phyloP scores from a whole-genome alignment of 352 stramenopile species.

The Phytophthora megakarya region DNA sequence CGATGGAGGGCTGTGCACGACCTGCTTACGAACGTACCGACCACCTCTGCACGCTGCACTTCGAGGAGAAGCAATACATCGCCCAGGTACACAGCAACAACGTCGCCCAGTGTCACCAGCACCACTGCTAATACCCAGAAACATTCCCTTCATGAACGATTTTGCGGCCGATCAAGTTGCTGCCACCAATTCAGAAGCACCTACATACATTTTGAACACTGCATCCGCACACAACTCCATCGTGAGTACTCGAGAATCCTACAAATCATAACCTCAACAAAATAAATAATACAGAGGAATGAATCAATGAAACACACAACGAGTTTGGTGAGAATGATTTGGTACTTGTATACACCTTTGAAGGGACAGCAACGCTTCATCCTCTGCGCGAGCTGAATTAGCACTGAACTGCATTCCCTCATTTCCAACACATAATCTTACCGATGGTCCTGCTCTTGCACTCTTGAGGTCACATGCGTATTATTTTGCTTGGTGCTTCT shows the following conservation, averaged over 20 bases:
- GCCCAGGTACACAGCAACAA: constrained; percentile 26
- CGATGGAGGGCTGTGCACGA: constrained; percentile 61
- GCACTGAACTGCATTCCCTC: constrained; percentile 7
- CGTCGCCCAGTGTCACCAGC: constrained; percentile 22
- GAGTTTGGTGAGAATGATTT: constrained; percentile 12
- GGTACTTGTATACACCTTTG: constrained; percentile 24
- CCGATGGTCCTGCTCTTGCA: constrained; percentile 11
- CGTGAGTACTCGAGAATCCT: constrained; percentile 27
- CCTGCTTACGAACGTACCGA: constrained; percentile 60
- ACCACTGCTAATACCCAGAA: constrained; percentile 27
- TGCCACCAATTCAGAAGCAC: constrained; percentile 30
- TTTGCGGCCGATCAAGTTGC: constrained; percentile 26
- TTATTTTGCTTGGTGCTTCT: constrained; percentile 24
- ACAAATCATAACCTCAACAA: constrained; percentile 4
- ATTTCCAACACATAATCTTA: constrained; percentile 29
- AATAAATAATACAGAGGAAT: constrained; percentile 29
- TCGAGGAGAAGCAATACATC: constrained; percentile 50
- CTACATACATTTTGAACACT: constrained; percentile 23
- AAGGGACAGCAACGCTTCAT: constrained; percentile 10
- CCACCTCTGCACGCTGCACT: constrained; percentile 60
- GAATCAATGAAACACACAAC: constrained; percentile 18
- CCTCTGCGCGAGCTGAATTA: constrained; percentile 1
- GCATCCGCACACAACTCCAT: constrained; percentile 20
- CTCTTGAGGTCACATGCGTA: constrained; percentile 10
- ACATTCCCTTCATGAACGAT: constrained; percentile 10